These are phyloP conservation scores for Selaginella tamariscina DNA, from an alignment of 75 land plant genomes.

Conservation along the genomic window DNA sequence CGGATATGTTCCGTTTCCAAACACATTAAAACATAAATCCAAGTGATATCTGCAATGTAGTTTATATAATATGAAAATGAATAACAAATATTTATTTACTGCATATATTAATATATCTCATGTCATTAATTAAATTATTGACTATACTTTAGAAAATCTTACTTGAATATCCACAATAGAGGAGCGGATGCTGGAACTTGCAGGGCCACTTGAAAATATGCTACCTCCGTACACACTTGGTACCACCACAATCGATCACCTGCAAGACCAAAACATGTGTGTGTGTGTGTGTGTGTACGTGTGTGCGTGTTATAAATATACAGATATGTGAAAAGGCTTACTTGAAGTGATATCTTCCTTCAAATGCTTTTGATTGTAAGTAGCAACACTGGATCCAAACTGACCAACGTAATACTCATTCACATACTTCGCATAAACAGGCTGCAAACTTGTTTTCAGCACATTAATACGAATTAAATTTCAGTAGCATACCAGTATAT, in stretches of 20 bases:
- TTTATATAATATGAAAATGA: neutral
- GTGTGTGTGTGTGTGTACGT: too few relatives aligned
- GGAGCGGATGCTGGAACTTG: constrained; percentile 80
- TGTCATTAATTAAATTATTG: neutral
- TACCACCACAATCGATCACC: constrained; percentile 92
- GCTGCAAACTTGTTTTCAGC: constrained; percentile 25
- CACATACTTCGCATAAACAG: constrained; percentile 75
- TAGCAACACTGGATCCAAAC: constrained; percentile 40
- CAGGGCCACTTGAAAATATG: constrained; percentile 95
- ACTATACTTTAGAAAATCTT: constrained; percentile 1
- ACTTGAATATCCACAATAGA: constrained; percentile 59
- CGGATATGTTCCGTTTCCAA: constrained; percentile 82
- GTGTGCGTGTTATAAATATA: too few relatives aligned
- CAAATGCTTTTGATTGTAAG: constrained; percentile 64
- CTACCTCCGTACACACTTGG: constrained; percentile 98
- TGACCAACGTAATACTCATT: constrained; percentile 43
- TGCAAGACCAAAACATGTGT: constrained; percentile 15
- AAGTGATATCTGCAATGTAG: constrained; percentile 59
- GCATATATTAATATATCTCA: too few relatives aligned
- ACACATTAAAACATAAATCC: constrained; percentile 86
- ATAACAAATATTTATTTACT: too few relatives aligned
- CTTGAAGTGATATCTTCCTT: constrained; percentile 26
- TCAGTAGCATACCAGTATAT: constrained; percentile 52
- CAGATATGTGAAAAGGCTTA: neutral
- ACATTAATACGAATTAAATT: constrained; percentile 9